A percentile compares a stretch with the other conserved stretches of the same genome.
Evolutionary conservation across 2,329 filamentous ascomycete genomes (phyloP).

Genomic region (Keithomyces neogunnii): DNA sequence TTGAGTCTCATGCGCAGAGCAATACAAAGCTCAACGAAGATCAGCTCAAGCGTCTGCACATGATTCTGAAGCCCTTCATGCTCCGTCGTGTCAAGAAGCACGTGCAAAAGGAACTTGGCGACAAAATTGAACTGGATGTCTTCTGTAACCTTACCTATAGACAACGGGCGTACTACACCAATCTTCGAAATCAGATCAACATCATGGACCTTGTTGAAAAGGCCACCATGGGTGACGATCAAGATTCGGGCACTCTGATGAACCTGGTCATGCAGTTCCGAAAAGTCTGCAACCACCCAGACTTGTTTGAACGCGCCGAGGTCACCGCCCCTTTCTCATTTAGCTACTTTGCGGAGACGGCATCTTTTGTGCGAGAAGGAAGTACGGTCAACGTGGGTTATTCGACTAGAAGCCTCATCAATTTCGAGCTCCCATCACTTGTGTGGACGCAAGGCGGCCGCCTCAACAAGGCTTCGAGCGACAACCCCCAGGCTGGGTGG

Average conservation of each 20-base stretch:
- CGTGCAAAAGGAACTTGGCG: constrained; percentile 95
- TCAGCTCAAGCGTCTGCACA: constrained; percentile 90
- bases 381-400: constrained; percentile 72
- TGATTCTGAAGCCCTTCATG: constrained; percentile 99
- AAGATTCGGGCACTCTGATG: constrained; percentile 94
- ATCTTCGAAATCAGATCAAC: constrained; percentile 92
- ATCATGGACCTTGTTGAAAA: constrained; percentile 99
- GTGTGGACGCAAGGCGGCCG: constrained; percentile 77
- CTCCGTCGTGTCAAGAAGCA: constrained; percentile 99
- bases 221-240: constrained; percentile 85
- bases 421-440: constrained; percentile 73
- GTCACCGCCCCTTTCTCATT: constrained; percentile 79
- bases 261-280: constrained; percentile 99
- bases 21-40: constrained; percentile 99
- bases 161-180: constrained; percentile 87
- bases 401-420: constrained; percentile 77
- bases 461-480: constrained; percentile 61
- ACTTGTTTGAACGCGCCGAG: constrained; percentile 91
- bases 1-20: constrained; percentile 95
- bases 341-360: constrained; percentile 87
- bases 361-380: constrained; percentile 88
- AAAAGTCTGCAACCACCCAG: constrained; percentile 98
- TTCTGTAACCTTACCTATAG: constrained; percentile 97
- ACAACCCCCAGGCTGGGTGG: constrained; percentile 73
- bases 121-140: constrained; percentile 95